Base-by-base conservation (phyloP, 345 rosid species). In the Syzygium aqueum region DNA sequence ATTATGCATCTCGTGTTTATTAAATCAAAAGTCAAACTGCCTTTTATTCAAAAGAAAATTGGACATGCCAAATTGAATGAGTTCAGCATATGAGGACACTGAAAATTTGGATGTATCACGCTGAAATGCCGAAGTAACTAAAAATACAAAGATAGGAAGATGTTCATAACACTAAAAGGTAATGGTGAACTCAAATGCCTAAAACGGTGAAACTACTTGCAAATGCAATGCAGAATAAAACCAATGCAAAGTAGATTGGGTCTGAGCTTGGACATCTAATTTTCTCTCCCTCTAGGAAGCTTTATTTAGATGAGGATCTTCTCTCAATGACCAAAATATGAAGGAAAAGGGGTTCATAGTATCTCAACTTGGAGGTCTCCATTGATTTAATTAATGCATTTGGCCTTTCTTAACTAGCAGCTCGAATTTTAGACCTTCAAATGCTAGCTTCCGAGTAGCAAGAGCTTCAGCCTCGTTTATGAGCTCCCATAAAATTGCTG, bases 381-480 rank as follows among this genome's bases (percentile, higher is more conserved):
- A 57, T n/a, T 57, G 2, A 25, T 23, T 57, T 57, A 23, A 57
- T 57, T 23, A 57, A 25, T 27, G 28, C 28, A 57, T 2, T 10
- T 25, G 63, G 10, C 7, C 7, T 5, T 25, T 57, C 63, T 57
- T 23, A 57, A 5, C 28, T 2, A 57, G 3, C 28, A 25, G 0
- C 5, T 53, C 25, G 88, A 13, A 54, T 86, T 89, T 91, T 89
- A 96, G 56, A 95, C 98, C 25, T 94, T 94, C 91, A 95, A 95
- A 84, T 57, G 95, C 85, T 86, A 93, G 85, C 95, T 97, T 96
- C 92, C 95, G 95, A 87, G 98, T 95, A 57, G 99, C 98, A 63
- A 96, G 93, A 77, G 96, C 96, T 91, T 93, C 97, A 77, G 95
- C 99, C 89, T 95, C 96, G 23, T 95, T 95, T 7, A 95, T 92